Evolutionary conservation across 73 alveolate genomes (phyloP).

Genomic region (Paramecium bursaria): DNA sequence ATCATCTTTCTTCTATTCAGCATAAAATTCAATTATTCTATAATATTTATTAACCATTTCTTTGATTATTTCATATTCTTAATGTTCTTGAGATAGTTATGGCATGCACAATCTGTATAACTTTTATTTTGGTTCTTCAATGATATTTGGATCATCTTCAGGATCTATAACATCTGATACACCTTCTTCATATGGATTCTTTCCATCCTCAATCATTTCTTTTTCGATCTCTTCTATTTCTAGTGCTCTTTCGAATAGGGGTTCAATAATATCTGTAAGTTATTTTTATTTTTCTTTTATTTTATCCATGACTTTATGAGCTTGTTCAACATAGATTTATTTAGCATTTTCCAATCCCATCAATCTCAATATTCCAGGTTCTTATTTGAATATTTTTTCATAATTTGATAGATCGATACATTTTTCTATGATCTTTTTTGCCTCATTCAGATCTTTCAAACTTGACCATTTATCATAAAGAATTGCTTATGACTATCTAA

Average conservation of each 20-base stretch:
- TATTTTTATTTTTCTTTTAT: constrained; percentile 48
- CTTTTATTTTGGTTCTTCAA: constrained; percentile 10
- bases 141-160: not conserved
- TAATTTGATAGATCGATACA: constrained; percentile 52
- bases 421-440: constrained; percentile 62
- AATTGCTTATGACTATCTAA: constrained; percentile 64
- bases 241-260: constrained; percentile 58
- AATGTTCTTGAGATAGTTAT: constrained; percentile 55
- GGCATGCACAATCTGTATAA: constrained; percentile 40
- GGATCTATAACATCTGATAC: constrained; percentile 57
- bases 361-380: constrained; percentile 64
- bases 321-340: constrained; percentile 68
- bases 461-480: constrained; percentile 64
- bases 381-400: constrained; percentile 67
- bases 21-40: constrained; percentile 68
- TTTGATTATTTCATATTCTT: constrained; percentile 70
- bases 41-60: constrained; percentile 70
- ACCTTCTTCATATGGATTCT: constrained; percentile 55
- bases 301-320: constrained; percentile 50
- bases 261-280: constrained; percentile 32
- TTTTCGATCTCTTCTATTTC: constrained; percentile 67
- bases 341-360: constrained; percentile 64
- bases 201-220: constrained; percentile 69
- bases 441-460: constrained; percentile 50
- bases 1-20: constrained; percentile 66